phyloP scores from a whole-genome alignment of 371 early-diverging fungal genomes.

The Blastocladiella emersonii region DNA sequence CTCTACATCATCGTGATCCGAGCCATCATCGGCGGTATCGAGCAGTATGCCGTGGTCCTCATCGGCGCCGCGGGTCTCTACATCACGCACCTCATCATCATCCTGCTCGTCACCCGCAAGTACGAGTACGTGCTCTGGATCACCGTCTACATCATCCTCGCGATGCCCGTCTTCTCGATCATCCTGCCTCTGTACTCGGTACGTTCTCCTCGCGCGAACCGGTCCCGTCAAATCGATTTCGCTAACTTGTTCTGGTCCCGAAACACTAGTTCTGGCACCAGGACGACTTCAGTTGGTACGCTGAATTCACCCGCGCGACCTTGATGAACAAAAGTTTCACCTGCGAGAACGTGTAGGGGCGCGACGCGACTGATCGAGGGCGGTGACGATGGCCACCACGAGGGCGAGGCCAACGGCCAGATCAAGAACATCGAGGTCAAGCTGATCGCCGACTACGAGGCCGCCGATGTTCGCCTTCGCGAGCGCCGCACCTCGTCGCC shows the following conservation, averaged over 20 bases:
- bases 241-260: conserved; percentile 29
- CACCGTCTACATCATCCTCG: conserved; percentile 7
- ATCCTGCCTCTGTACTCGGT: conserved; percentile 4
- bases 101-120: conserved; percentile 27
- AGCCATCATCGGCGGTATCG: conserved; percentile 4
- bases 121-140: conserved; percentile 27
- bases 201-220: background rate
- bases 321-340: background rate
- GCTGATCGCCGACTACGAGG: background rate
- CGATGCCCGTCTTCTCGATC: conserved; percentile 12
- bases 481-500: background rate
- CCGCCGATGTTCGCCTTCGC: background rate
- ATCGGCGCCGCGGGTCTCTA: conserved; percentile 9
- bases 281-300: conserved; percentile 43
- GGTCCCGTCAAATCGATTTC: conserved; percentile 5
- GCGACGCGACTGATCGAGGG: background rate
- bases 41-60: background rate
- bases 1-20: conserved; percentile 23
- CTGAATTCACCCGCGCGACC: background rate
- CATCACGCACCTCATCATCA: conserved; percentile 13
- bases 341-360: background rate
- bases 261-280: conserved; percentile 43
- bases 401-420: background rate
- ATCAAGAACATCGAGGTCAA: background rate
- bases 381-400: background rate